Percentiles rank a stretch among this genome's conserved stretches.
These are phyloP conservation scores for Rhodosporidiobolus odoratus DNA, from an alignment of 768 basidiomycete genomes.

Conservation along the genomic window DNA sequence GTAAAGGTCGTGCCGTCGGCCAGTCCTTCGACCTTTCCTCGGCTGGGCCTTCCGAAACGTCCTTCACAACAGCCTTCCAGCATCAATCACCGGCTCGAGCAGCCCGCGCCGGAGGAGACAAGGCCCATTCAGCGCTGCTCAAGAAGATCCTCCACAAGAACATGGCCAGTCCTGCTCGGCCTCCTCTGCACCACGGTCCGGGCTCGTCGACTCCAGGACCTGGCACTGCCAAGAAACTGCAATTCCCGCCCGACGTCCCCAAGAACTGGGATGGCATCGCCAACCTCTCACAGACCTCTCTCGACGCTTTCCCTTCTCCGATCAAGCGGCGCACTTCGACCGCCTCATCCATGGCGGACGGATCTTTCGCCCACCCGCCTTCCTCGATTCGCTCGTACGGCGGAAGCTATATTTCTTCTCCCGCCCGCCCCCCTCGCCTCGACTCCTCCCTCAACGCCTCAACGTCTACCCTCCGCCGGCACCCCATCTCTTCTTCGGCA, in stretches of 20 bases:
- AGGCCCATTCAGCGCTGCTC: constrained; percentile 41
- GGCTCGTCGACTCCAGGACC: constrained; percentile 57
- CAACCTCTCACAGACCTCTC: constrained; percentile 57
- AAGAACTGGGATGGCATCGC: constrained; percentile 68
- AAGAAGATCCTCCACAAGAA: constrained; percentile 41
- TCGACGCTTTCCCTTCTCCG: constrained; percentile 49
- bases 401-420: background rate
- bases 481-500: constrained; percentile 40
- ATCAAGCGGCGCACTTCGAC: constrained; percentile 51
- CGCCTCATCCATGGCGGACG: constrained; percentile 41
- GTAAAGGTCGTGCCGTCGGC: constrained; percentile 13
- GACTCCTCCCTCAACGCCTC: constrained; percentile 42
- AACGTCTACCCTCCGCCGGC: constrained; percentile 48
- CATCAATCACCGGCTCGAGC: background rate
- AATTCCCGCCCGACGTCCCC: constrained; percentile 56
- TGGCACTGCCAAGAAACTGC: constrained; percentile 53
- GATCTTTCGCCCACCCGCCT: constrained; percentile 56
- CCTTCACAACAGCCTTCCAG: background rate
- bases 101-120: constrained; percentile 10
- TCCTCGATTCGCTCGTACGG: constrained; percentile 43
- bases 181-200: constrained; percentile 36
- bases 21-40: constrained; percentile 4
- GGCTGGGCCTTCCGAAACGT: constrained; percentile 20
- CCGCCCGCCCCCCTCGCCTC: background rate
- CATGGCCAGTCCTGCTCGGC: constrained; percentile 54